A percentile compares a stretch with the other conserved stretches of the same genome.
Evolutionary conservation across 2,329 filamentous ascomycete genomes (phyloP).

Genomic region (Aureobasidium mangrovei): DNA sequence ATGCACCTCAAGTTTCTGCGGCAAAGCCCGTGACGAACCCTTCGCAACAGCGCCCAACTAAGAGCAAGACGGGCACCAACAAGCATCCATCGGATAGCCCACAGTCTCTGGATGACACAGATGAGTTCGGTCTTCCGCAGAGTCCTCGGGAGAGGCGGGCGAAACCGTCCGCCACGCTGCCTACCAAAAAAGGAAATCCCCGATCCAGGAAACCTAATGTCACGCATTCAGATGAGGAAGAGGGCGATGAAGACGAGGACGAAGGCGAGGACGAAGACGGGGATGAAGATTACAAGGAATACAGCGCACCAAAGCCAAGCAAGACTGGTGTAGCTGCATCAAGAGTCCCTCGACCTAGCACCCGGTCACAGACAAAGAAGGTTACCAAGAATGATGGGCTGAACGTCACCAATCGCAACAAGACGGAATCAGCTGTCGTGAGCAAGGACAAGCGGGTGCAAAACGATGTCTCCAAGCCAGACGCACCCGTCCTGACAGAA

Average conservation of each 20-base stretch:
- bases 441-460: background rate
- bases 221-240: background rate
- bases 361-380: background rate
- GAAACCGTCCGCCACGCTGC: background rate
- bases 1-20: background rate
- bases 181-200: background rate
- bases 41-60: background rate
- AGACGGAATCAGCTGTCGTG: background rate
- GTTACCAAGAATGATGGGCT: background rate
- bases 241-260: background rate
- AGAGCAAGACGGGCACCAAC: background rate
- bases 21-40: background rate
- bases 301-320: background rate
- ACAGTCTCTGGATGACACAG: background rate
- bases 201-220: background rate
- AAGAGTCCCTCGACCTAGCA: background rate
- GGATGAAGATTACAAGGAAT: background rate
- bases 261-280: background rate
- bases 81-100: background rate
- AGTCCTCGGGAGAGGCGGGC: no score
- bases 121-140: background rate
- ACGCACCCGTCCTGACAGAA: background rate
- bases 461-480: background rate
- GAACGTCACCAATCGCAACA: background rate
- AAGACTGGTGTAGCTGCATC: background rate